phyloP scores from a whole-genome alignment of 2,329 filamentous ascomycete species.

The Xylaria digitata region DNA sequence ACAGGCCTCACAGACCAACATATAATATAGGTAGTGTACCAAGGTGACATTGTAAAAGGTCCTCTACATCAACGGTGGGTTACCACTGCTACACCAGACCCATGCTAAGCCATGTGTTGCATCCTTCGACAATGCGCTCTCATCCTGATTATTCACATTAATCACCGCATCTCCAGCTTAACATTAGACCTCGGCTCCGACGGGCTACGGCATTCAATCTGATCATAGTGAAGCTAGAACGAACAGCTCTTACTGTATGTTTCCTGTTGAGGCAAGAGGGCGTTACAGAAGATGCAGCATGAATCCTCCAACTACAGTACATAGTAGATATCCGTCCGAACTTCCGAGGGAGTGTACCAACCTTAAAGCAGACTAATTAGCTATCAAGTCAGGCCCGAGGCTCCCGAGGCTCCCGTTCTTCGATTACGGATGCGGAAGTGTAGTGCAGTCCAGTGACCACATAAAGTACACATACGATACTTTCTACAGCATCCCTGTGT shows the following conservation, averaged over 20 bases:
- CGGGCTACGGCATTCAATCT: conserved; percentile 1
- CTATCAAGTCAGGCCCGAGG: conserved; percentile 3
- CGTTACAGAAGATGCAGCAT: conserved; percentile 20
- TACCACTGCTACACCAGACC: conserved; percentile 25
- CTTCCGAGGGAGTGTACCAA: conserved; percentile 20
- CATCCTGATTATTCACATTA: neutral
- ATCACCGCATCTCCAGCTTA: conserved; percentile 8
- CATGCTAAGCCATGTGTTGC: conserved; percentile 35
- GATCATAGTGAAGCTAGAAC: neutral
- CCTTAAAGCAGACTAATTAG: conserved; percentile 24
- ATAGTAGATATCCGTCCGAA: conserved; percentile 10
- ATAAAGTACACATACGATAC: neutral
- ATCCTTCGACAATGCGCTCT: conserved; percentile 30
- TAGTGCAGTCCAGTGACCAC: neutral
- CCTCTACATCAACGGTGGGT: conserved; percentile 31
- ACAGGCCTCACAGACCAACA: conserved; percentile 15
- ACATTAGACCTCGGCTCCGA: conserved; percentile 20
- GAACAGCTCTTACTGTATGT: neutral
- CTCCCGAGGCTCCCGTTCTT: conserved; percentile 10
- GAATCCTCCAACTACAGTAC: conserved; percentile 22
- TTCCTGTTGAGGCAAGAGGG: conserved; percentile 6
- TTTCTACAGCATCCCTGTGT: neutral
- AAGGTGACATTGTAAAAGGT: conserved; percentile 38
- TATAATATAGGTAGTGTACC: neutral
- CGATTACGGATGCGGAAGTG: neutral